Conservation (phyloP, 352 stramenopile genomes). For the Blastocystis sp. region DNA sequence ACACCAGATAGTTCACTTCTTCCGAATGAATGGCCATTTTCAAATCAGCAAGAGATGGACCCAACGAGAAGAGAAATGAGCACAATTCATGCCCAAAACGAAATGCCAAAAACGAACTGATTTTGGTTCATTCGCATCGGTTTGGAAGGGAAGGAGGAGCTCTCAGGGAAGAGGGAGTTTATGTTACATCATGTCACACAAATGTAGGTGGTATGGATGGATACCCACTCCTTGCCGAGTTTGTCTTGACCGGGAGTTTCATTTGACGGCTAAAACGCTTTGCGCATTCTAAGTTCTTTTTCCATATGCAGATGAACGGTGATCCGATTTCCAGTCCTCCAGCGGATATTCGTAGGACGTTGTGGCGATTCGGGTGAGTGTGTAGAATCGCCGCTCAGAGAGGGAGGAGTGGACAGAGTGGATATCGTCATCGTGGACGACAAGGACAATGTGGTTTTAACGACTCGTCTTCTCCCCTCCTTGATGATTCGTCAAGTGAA, state of each 20-base stretch:
- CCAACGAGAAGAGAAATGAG: not conserved
- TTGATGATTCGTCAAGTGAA: constrained; percentile 19
- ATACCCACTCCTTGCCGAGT: no score
- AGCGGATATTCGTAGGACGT: not conserved
- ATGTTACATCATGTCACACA: not conserved
- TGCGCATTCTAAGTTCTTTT: not conserved
- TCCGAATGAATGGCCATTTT: constrained; percentile 63
- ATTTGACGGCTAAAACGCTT: no score
- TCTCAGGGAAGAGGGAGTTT: not conserved
- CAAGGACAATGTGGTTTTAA: not conserved
- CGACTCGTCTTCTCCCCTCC: not conserved
- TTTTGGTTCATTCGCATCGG: not conserved
- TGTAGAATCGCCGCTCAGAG: not conserved
- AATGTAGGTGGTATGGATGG: no score
- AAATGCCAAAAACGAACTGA: not conserved
- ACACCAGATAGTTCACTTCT: constrained; percentile 69
- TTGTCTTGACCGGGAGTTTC: no score
- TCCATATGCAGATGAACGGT: not conserved
- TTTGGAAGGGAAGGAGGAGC: not conserved
- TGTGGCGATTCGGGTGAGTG: not conserved
- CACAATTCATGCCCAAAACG: not conserved
- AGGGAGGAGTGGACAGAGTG: not conserved
- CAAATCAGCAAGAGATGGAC: not conserved
- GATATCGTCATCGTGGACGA: constrained; percentile 21
- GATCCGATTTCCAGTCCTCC: not conserved